Base-by-base conservation (phyloP, 176 grass and related monocot species). In the Eremochloa ophiuroides region DNA sequence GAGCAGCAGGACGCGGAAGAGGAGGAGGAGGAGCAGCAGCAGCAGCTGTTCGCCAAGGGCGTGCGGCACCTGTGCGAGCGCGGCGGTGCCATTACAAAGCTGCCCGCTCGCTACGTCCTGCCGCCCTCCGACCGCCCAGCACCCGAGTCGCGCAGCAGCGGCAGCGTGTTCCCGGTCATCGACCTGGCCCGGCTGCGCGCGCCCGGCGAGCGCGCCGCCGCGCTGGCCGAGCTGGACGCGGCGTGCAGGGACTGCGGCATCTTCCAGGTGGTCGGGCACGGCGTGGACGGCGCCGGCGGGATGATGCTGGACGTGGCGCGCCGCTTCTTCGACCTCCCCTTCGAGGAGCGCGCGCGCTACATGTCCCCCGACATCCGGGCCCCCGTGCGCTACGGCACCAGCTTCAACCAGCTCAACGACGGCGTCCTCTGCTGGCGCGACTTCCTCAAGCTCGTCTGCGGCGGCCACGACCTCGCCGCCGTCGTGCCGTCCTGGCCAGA, bases 361-460 rank as follows among this genome's bases (percentile, higher is more conserved):
- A 92, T 92, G 89, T 90, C 93, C 10, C 39, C 69, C 4, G 85
- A 95, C 51, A 69, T 90, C 66, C 71, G 82, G 27, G 43, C 61
- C 9, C 73, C 84, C 0, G 89, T 95, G 74, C 70, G 93, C 35
- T 92, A 84, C 74, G 93, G 93, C 63, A 95, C 93, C 37, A 95
- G 93, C 83, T 95, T 92, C 84, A 92, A 95, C 84, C 89, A 95
- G 87, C 79, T 77, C 25, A 84, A 83, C n/a, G 93, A 95, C 74
- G 34, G 55, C 9, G 89, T 95, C 30, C 89, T 92, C 37, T 95
- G 64, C 40, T 95, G 93, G 93, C 74, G 89, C 12, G 93, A 95
- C 83, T 95, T 95, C 51, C 73, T 95, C 61, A 95, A 95, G 82
- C 78, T 95, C 84, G 85, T 73, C 47, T 83, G 84, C 81, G 72